A percentile compares a stretch with the other conserved stretches of the same genome.
phyloP scores from a whole-genome alignment of 129 eudicot genomes.

The Ambrosia artemisiifolia region DNA sequence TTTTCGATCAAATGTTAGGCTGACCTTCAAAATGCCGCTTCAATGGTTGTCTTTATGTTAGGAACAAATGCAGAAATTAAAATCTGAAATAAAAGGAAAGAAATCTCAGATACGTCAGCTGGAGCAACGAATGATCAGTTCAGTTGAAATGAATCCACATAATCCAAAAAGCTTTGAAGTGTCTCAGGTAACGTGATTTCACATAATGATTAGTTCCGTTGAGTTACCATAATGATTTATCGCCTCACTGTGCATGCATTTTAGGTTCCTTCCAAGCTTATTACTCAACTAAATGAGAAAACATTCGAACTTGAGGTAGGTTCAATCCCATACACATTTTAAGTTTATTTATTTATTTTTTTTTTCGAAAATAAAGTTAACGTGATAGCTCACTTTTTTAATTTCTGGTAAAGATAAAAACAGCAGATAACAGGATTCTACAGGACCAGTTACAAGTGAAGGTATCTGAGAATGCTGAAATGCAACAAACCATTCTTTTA shows the following conservation, averaged over 20 bases:
- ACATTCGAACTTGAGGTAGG: conserved; percentile 83
- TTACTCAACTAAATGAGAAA: conserved; percentile 66
- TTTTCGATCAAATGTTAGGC: conserved; percentile 12
- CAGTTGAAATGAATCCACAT: conserved; percentile 50
- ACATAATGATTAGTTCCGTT: background rate
- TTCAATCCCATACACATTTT: conserved; percentile 9
- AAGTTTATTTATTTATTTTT: background rate
- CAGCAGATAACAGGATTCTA: conserved; percentile 83
- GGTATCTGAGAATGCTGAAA: conserved; percentile 77
- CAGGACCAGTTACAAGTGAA: conserved; percentile 79
- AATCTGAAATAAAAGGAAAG: conserved; percentile 69
- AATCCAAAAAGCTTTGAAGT: conserved; percentile 43
- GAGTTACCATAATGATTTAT: conserved; percentile 6
- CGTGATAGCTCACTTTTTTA: conserved; percentile 12
- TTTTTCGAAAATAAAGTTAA: conserved; percentile 14
- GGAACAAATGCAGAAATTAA: conserved; percentile 65
- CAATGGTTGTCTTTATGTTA: conserved; percentile 27
- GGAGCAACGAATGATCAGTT: conserved; percentile 74
- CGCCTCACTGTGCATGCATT: background rate
- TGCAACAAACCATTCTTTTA: conserved; percentile 72
- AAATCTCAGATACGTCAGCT: conserved; percentile 62
- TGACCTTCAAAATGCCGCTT: conserved; percentile 6
- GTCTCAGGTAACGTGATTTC: conserved; percentile 58
- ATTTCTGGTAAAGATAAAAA: conserved; percentile 48
- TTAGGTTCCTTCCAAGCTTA: conserved; percentile 64